These are phyloP conservation scores for Exserohilum rostratum DNA, from an alignment of 2,329 filamentous ascomycete genomes.

Conservation along the genomic window DNA sequence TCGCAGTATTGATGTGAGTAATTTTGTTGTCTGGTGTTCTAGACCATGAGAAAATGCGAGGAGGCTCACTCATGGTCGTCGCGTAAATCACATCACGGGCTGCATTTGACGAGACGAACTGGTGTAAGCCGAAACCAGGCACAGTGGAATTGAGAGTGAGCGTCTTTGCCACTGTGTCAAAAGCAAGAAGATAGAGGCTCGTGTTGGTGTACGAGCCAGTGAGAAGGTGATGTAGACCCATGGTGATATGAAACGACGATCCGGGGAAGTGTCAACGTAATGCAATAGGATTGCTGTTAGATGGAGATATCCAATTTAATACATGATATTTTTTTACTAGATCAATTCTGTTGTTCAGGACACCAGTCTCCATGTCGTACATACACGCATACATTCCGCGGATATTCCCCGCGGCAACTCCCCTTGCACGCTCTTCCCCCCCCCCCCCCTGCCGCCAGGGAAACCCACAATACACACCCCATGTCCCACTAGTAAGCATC, in stretches of 20 bases:
- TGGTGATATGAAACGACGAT: background rate
- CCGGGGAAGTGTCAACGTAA: background rate
- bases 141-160: conserved; percentile 3
- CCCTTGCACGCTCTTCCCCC: background rate
- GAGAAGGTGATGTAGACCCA: conserved; percentile 5
- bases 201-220: conserved; percentile 7
- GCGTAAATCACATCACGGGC: conserved; percentile 7
- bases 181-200: conserved; percentile 5
- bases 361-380: background rate
- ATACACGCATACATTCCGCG: background rate
- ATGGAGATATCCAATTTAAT: too few relatives aligned
- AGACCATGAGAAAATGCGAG: conserved; percentile 4
- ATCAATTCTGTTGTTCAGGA: background rate
- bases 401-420: background rate
- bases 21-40: conserved; percentile 5
- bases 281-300: background rate
- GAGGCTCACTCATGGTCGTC: conserved; percentile 7
- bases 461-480: background rate
- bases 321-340: background rate
- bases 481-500: too few relatives aligned
- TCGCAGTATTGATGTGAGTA: conserved; percentile 1
- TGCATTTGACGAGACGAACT: conserved; percentile 2
- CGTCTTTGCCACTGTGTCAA: conserved; percentile 7
- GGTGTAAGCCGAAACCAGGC: conserved; percentile 2
- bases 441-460: background rate